A percentile compares a stretch with the other conserved stretches of the same genome.
Conservation (phyloP, 192 early-diverging fungal species). For the Umbelopsis vinacea region DNA sequence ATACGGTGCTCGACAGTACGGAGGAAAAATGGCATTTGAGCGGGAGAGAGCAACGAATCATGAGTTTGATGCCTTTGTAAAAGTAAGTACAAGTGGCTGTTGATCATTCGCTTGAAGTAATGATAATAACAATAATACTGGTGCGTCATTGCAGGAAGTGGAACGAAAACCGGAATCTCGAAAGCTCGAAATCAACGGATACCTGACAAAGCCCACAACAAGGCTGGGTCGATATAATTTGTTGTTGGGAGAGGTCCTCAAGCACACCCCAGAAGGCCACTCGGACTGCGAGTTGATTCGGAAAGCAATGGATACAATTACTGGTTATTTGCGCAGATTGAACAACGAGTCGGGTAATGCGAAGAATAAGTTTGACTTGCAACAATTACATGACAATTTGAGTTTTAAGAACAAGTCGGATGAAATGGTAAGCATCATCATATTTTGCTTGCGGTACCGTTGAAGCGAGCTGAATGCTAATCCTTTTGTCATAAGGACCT, state of each 20-base stretch:
- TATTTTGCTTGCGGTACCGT: background rate
- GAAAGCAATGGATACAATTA: slow-evolving; percentile 73
- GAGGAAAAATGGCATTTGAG: slow-evolving; percentile 82
- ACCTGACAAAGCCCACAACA: slow-evolving; percentile 85
- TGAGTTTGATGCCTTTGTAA: slow-evolving; percentile 77
- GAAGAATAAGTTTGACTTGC: slow-evolving; percentile 84
- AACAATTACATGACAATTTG: slow-evolving; percentile 64
- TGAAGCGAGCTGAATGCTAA: background rate
- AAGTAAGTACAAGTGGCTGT: too few species aligned
- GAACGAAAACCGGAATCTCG: slow-evolving; percentile 78
- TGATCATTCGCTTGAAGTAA: too few species aligned
- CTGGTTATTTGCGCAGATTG: slow-evolving; percentile 75
- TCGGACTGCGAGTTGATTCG: slow-evolving; percentile 78
- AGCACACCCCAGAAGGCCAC: slow-evolving; percentile 80
- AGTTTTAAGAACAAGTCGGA: slow-evolving; percentile 34
- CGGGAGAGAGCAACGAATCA: slow-evolving; percentile 72
- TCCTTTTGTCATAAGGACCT: slow-evolving; percentile 59
- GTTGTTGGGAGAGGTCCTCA: slow-evolving; percentile 78
- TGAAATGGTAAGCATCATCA: slow-evolving; percentile 5
- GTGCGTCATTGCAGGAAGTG: slow-evolving; percentile 63
- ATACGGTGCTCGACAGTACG: slow-evolving; percentile 87
- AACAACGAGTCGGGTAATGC: slow-evolving; percentile 89
- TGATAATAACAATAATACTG: too few species aligned
- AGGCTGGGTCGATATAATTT: slow-evolving; percentile 88
- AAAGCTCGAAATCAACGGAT: slow-evolving; percentile 84